Base-by-base conservation (phyloP, 2,329 filamentous ascomycete species). In the Pseudocercospora cruenta region DNA sequence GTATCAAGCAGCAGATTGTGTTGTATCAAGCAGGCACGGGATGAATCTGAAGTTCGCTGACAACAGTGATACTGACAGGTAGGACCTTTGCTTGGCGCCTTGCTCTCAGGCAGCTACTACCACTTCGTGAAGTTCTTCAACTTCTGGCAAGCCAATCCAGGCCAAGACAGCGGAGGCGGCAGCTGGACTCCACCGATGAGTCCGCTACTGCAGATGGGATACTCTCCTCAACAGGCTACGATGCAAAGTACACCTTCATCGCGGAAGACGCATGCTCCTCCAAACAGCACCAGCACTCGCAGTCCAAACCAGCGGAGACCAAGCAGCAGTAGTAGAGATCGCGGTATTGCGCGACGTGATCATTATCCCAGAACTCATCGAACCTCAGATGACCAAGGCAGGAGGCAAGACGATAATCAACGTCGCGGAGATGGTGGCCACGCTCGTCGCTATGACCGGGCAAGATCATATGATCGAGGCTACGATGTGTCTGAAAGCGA, bases 91-190 rank as follows among this genome's bases (percentile, higher is more conserved):
- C 70, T 74, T 4, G 74, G 74, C 26, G 68, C 74, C 8, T 63
- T 75, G 43, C 58, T 76, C 7, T 72, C 74, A 3, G 73, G 69
- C 7, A 68, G 69, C 9, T 76, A 74, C 64, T 76, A 75, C 69
- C 75, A 75, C 33, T 68, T 74, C 57, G 68, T 75, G 64, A 71
- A 74, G 62, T 64, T 70, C 16, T 65, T 76, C 53, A 72, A 75
- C 63, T 75, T 75, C 64, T 70, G 71, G 69, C 73, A 70, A 45
- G 73, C 72, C n/a, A 75, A 75, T 51, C 70, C 72, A 4, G 65
- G 43, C 14, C 58, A 58, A 49, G 58, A 60, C 36, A 57, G 60
- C 14, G 39, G 61, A 31, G 53, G 54, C 19, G 61, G 53, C 19
- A 58, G 36, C 19, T 58, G 53, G 61, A 63, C 54, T 26, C 61